A percentile compares a stretch with the other conserved stretches of the same genome.
Evolutionary conservation across 2,329 filamentous ascomycete species (phyloP).

Genomic region (Colletotrichum sp.): DNA sequence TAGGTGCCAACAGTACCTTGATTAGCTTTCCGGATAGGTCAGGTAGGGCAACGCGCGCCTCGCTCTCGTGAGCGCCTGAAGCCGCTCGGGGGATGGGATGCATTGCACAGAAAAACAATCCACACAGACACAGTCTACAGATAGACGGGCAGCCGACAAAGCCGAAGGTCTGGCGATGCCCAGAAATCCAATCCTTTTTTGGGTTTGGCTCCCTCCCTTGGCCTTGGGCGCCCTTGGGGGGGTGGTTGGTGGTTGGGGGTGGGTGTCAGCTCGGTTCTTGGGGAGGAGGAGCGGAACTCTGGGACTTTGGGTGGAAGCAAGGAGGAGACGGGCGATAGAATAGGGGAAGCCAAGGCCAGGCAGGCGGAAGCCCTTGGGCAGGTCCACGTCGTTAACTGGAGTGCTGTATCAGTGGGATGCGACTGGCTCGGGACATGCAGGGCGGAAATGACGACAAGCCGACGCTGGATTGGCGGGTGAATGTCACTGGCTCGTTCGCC

Average conservation of each 20-base stretch:
- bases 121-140: neutral
- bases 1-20: neutral
- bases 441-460: slow-evolving; percentile 8
- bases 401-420: neutral
- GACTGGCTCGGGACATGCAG: neutral
- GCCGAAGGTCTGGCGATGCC: slow-evolving; percentile 1
- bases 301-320: slow-evolving; percentile 12
- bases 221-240: neutral
- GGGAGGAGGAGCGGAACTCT: slow-evolving; percentile 17
- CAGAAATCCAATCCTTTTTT: neutral
- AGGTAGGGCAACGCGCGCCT: neutral
- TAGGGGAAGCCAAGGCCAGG: neutral
- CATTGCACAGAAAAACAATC: neutral
- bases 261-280: neutral
- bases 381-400: neutral
- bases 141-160: neutral
- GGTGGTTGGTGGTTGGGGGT: neutral
- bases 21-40: neutral
- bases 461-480: neutral
- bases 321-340: neutral
- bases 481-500: neutral
- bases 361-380: neutral
- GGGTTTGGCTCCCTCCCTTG: slow-evolving; percentile 17
- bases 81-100: neutral
- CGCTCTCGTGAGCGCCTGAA: neutral